Conservation (phyloP, 345 rosid species). For the Hypericum perforatum region DNA sequence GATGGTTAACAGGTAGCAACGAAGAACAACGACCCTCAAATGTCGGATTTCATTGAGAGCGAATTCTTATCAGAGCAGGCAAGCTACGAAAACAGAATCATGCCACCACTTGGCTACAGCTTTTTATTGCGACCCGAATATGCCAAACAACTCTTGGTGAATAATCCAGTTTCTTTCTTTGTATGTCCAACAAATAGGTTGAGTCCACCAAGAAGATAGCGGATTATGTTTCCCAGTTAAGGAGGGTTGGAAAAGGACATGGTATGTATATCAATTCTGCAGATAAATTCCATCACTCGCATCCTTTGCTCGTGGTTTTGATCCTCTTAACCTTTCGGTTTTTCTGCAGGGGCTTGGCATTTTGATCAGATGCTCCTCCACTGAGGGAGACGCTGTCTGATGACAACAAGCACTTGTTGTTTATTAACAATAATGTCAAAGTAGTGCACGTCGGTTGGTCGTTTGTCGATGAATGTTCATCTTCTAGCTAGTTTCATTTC, state of each 20-base stretch:
- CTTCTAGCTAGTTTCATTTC: too few species aligned
- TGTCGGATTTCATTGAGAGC: slow-evolving; percentile 65
- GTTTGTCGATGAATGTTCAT: slow-evolving; percentile 8
- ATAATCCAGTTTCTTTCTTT: background rate
- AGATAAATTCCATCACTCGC: background rate
- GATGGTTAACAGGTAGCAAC: slow-evolving; percentile 46
- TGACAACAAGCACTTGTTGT: background rate
- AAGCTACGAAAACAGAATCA: background rate
- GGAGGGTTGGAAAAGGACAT: slow-evolving; percentile 17
- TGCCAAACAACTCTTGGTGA: too few species aligned
- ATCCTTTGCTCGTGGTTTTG: background rate
- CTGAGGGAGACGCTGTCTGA: slow-evolving; percentile 30
- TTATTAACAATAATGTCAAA: background rate
- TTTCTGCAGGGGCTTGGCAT: slow-evolving; percentile 74
- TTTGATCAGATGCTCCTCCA: slow-evolving; percentile 79
- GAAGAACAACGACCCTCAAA: slow-evolving; percentile 49
- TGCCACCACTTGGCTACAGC: too few species aligned
- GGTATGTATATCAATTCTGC: slow-evolving; percentile 16
- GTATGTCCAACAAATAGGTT: slow-evolving; percentile 29
- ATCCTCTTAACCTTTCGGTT: background rate
- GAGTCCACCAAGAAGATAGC: slow-evolving; percentile 8
- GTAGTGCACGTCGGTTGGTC: background rate
- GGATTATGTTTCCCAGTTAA: slow-evolving; percentile 13
- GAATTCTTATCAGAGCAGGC: slow-evolving; percentile 78
- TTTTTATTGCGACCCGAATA: too few species aligned